These are phyloP conservation scores for Thecaphora frezii DNA, from an alignment of 1,284 basidiomycete species.

Conservation along the genomic window DNA sequence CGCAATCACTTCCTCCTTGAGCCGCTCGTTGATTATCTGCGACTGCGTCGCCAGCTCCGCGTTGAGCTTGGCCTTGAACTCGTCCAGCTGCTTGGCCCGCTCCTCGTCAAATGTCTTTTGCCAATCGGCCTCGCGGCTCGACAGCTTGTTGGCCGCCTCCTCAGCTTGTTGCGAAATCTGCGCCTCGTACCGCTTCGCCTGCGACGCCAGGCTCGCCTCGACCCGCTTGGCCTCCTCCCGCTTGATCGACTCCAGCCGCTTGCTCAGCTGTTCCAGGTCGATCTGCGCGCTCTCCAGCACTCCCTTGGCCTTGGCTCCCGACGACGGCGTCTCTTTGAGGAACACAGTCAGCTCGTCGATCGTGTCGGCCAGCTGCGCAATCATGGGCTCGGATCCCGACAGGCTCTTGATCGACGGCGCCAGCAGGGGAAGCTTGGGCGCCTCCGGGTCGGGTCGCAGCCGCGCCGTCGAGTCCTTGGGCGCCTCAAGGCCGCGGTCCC, in stretches of 20 bases:
- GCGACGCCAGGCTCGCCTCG: constrained; percentile 68
- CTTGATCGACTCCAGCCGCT: constrained; percentile 78
- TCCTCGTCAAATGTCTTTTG: constrained; percentile 80
- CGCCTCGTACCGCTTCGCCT: constrained; percentile 75
- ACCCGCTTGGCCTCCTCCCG: constrained; percentile 77
- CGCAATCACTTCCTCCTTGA: constrained; percentile 90
- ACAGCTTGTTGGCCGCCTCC: constrained; percentile 78
- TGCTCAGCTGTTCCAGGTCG: constrained; percentile 79
- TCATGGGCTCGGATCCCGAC: constrained; percentile 78
- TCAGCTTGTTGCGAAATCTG: constrained; percentile 82
- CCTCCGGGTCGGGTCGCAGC: constrained; percentile 46
- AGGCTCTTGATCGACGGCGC: constrained; percentile 78
- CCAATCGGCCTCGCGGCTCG: constrained; percentile 83
- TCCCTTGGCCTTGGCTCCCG: constrained; percentile 67
- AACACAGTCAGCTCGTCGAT: constrained; percentile 90
- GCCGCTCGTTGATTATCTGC: constrained; percentile 79
- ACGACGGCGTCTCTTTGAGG: constrained; percentile 63
- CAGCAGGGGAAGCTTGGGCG: constrained; percentile 67
- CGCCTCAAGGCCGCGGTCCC: constrained; percentile 50
- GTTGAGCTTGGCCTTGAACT: constrained; percentile 84
- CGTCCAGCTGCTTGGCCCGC: constrained; percentile 71
- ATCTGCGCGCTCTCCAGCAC: constrained; percentile 64
- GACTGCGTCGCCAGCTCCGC: constrained; percentile 84
- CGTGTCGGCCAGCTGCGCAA: constrained; percentile 85
- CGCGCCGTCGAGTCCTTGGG: constrained; percentile 31